Conservation (phyloP, 805 yeast species). For the Sugiyamaella lignohabitans region DNA sequence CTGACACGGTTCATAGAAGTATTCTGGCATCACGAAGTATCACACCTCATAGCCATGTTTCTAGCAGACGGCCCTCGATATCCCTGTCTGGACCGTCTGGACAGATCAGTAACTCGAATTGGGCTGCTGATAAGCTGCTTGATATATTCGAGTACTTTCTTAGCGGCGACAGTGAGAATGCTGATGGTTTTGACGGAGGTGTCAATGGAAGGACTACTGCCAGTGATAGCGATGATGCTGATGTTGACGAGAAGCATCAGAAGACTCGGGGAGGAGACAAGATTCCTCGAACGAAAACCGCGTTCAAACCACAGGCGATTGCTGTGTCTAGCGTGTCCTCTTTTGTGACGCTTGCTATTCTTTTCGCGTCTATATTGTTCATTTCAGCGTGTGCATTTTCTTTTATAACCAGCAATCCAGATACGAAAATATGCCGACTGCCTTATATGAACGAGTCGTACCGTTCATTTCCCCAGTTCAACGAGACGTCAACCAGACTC, state of each 20-base stretch:
- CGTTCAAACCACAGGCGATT: not conserved
- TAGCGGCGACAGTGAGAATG: not conserved
- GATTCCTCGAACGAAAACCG: not conserved
- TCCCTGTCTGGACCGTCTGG: too few relatives aligned
- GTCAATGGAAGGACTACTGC: not conserved
- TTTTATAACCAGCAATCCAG: constrained; percentile 10
- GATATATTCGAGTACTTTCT: not conserved
- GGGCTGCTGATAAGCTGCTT: not conserved
- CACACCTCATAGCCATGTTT: not conserved
- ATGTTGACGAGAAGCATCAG: not conserved
- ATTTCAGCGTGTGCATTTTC: constrained; percentile 13
- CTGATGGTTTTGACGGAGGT: not conserved
- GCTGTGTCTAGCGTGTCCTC: not conserved
- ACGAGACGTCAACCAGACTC: constrained; percentile 56
- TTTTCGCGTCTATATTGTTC: constrained; percentile 4
- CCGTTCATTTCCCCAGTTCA: constrained; percentile 67
- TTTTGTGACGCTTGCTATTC: not conserved
- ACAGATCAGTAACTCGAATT: too few relatives aligned
- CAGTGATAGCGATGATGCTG: not conserved
- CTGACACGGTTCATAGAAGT: not conserved
- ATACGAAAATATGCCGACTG: constrained; percentile 45
- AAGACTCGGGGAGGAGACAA: not conserved
- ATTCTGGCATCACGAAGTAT: not conserved
- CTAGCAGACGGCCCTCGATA: not conserved
- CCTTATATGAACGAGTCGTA: constrained; percentile 82